Evolutionary conservation across 73 alveolate genomes (phyloP).

Genomic region (Symbiodinium pilosum): DNA sequence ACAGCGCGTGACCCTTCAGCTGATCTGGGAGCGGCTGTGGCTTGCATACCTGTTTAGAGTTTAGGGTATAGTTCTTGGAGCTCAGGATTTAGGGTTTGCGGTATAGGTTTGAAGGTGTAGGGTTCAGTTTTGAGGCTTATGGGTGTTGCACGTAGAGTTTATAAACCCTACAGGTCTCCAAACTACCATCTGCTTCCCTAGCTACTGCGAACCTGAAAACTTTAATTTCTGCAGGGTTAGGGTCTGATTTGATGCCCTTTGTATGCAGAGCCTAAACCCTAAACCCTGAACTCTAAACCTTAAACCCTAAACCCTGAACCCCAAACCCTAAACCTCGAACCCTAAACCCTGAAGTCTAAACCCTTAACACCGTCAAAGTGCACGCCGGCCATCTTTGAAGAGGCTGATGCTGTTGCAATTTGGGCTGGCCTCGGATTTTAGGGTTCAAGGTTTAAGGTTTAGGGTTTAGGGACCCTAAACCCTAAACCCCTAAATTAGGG

Average conservation of each 20-base stretch:
- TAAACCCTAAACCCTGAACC: background rate
- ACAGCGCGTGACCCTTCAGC: slow-evolving; percentile 59
- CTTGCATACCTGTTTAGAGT: slow-evolving; percentile 13
- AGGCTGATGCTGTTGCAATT: slow-evolving; percentile 78
- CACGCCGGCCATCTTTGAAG: slow-evolving; percentile 89
- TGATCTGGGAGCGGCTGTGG: slow-evolving; percentile 77
- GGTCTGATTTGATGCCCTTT: too few species aligned
- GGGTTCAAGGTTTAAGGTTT: background rate
- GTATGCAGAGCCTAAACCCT: too few species aligned
- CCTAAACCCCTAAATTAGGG: background rate
- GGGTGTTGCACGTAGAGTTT: too few species aligned
- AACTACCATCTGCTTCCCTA: too few species aligned
- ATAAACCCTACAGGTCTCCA: too few species aligned
- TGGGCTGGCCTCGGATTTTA: slow-evolving; percentile 32
- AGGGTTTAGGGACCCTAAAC: background rate
- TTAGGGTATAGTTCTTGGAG: background rate
- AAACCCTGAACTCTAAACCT: background rate
- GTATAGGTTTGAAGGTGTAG: too few species aligned
- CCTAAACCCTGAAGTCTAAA: background rate
- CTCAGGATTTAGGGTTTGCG: too few species aligned
- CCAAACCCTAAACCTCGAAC: background rate
- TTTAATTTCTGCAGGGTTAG: too few species aligned
- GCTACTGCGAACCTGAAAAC: too few species aligned
- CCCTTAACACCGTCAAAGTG: background rate
- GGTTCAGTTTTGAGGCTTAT: too few species aligned